Evolutionary conservation across 1,139 yeast genomes (phyloP), one percentile per base, ranked within the genome.

Genomic region (Geotrichum klebahnii): DNA sequence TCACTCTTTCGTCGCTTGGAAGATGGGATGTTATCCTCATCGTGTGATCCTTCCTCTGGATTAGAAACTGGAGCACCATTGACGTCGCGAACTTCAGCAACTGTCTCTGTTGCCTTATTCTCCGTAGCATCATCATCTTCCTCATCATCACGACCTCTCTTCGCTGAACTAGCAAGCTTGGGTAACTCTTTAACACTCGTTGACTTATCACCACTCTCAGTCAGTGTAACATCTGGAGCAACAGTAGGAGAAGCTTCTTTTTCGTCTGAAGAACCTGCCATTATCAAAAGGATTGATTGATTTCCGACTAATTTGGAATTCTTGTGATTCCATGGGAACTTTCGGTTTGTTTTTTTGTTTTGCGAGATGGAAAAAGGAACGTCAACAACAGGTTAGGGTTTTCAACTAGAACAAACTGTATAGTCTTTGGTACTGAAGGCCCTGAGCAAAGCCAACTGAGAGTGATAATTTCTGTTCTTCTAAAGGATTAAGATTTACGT

Each of bases 1-100:
- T 35, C 50, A n/a, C 42, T 41, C 34, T 46, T 40, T 32, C 40
- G 41, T 28, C 41, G 37, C 33, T 31, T 44, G 14, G 37, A 43
- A 23, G 19, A 3, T 14, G 31, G 44, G 33, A 28, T 29, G n/a
- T 26, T 28, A 28, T 37, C 40, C 19, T 23, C 20, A 14, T 41
- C 34, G 10, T 34, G 28, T 6, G 36, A 19, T 17, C 22, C 43
- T 14, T 23, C 43, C 6, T 43, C 41, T 38, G 5, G 5, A 26
- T 5, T 26, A 26, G 29, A 10, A 26, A 26, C 29, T 26, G 10
- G 10, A 26, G 29, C 29, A 26, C 29, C 29, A 26, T 26, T 26
- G 10, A 26, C 29, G 10, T 26, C 29, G 10, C 29, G 29, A 5
- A 26, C 29, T 26, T 26, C 29, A 6, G 29, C 29, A 10, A 26